phyloP scores from a whole-genome alignment of 2,329 filamentous ascomycete genomes.

The Exophiala viscosa region DNA sequence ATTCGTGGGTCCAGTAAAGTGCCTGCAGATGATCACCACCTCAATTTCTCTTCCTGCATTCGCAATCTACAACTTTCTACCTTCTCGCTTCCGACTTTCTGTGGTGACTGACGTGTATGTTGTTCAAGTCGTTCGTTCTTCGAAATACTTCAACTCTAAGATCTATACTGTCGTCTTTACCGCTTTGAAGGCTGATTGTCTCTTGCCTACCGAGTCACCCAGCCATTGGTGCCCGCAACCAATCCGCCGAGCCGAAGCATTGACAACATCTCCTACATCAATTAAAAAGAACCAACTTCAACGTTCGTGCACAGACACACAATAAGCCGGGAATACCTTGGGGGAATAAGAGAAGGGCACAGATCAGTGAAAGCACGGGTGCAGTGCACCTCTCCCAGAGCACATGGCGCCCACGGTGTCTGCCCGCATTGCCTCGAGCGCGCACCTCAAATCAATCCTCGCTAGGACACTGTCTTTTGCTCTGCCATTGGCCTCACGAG shows the following conservation, averaged over 20 bases:
- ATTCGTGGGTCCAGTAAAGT: too few relatives aligned
- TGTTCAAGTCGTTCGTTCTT: background rate
- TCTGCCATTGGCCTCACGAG: slow-evolving; percentile 5
- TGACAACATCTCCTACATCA: background rate
- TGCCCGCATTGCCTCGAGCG: slow-evolving; percentile 6
- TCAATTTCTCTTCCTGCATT: too few relatives aligned
- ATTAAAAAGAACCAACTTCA: too few relatives aligned
- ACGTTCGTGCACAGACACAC: background rate
- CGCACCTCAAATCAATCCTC: slow-evolving; percentile 9
- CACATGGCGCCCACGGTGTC: slow-evolving; percentile 20
- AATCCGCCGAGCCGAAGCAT: background rate
- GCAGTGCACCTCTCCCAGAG: background rate
- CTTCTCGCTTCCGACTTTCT: too few relatives aligned
- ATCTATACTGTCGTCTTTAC: too few relatives aligned
- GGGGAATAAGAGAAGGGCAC: background rate
- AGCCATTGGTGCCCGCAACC: slow-evolving; percentile 11
- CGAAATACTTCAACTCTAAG: background rate
- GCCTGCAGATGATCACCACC: too few relatives aligned
- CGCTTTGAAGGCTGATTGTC: too few relatives aligned
- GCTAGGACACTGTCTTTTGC: slow-evolving; percentile 15
- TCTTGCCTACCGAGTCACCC: background rate
- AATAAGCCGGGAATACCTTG: slow-evolving; percentile 1
- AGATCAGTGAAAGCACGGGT: background rate
- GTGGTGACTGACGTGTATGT: too few relatives aligned
- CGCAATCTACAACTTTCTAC: too few relatives aligned